A percentile compares a stretch with the other conserved stretches of the same genome.
Evolutionary conservation across 1,284 basidiomycete genomes (phyloP).

Genomic region (Cutaneotrichosporon curvatum): DNA sequence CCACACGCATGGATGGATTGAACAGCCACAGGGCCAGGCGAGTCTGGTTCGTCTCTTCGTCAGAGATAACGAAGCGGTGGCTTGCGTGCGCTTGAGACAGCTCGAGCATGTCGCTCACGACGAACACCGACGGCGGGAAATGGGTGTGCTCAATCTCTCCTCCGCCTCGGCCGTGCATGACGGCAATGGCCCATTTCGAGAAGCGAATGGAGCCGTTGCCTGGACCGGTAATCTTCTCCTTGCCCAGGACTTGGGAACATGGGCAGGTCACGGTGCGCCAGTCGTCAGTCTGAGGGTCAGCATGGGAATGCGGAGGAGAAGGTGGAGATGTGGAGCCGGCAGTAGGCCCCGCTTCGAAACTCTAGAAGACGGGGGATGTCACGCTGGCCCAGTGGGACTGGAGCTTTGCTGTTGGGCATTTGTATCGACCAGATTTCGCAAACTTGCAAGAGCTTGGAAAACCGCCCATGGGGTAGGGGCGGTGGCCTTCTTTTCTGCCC

Average conservation of each 20-base stretch:
- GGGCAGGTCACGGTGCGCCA: slow-evolving; percentile 63
- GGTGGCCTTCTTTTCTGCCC: slow-evolving; percentile 70
- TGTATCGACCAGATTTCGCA: slow-evolving; percentile 70
- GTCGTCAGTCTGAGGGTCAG: slow-evolving; percentile 48
- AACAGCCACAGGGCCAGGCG: slow-evolving; percentile 84
- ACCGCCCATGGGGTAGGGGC: slow-evolving; percentile 54
- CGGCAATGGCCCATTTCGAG: slow-evolving; percentile 71
- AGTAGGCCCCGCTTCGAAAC: slow-evolving; percentile 73
- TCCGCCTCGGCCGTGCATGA: slow-evolving; percentile 57
- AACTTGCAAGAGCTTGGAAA: slow-evolving; percentile 39
- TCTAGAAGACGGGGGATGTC: slow-evolving; percentile 66
- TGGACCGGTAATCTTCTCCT: slow-evolving; percentile 47
- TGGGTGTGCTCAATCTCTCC: slow-evolving; percentile 45
- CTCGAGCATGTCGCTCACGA: slow-evolving; percentile 79
- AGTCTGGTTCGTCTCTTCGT: slow-evolving; percentile 70
- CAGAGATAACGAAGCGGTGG: slow-evolving; percentile 74
- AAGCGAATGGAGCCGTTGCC: slow-evolving; percentile 51
- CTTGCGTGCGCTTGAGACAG: slow-evolving; percentile 80
- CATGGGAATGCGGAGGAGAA: slow-evolving; percentile 11
- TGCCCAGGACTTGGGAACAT: slow-evolving; percentile 69
- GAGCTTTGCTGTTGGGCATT: slow-evolving; percentile 61
- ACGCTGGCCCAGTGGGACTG: slow-evolving; percentile 25
- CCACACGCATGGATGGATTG: slow-evolving; percentile 71
- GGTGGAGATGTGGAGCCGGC: slow-evolving; percentile 56
- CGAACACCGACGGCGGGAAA: slow-evolving; percentile 71